Evolutionary conservation across 805 yeast genomes (phyloP).

Genomic region (Wickerhamiella domercqiae): DNA sequence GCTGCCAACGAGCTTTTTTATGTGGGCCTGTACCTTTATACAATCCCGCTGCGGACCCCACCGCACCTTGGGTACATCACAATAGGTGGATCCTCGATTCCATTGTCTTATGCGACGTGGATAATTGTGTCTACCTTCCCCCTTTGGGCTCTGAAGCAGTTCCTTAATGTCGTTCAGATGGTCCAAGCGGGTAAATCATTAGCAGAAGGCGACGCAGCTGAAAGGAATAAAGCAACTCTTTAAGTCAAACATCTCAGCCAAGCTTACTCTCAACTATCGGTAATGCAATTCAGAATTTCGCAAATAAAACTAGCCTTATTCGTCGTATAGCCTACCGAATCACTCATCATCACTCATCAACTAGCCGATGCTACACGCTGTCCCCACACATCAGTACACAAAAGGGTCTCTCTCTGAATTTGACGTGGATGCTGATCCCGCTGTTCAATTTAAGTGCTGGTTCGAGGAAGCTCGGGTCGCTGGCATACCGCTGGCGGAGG

Average conservation of each 20-base stretch:
- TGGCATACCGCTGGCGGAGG: slow-evolving; percentile 57
- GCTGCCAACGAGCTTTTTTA: slow-evolving; percentile 88
- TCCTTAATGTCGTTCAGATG: slow-evolving; percentile 78
- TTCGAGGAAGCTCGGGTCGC: slow-evolving; percentile 54
- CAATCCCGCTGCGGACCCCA: slow-evolving; percentile 36
- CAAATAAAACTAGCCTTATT: too few relatives aligned
- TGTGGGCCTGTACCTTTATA: slow-evolving; percentile 69
- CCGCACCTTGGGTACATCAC: slow-evolving; percentile 26
- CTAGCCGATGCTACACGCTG: slow-evolving; percentile 4
- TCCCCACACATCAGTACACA: slow-evolving; percentile 15
- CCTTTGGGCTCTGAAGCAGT: slow-evolving; percentile 78
- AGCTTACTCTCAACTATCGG: too few relatives aligned
- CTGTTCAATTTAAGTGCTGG: slow-evolving; percentile 66
- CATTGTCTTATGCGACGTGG: slow-evolving; percentile 44
- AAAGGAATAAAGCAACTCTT: slow-evolving; percentile 24
- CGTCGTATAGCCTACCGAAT: too few relatives aligned
- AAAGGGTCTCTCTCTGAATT: slow-evolving; percentile 40
- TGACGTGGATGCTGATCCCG: slow-evolving; percentile 43
- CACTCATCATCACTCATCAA: too few relatives aligned
- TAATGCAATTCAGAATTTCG: too few relatives aligned
- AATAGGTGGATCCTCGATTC: slow-evolving; percentile 17
- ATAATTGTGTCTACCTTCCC: slow-evolving; percentile 55
- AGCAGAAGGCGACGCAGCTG: slow-evolving; percentile 61
- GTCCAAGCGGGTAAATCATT: slow-evolving; percentile 67
- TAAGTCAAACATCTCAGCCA: too few relatives aligned